phyloP scores from a whole-genome alignment of 2,329 filamentous ascomycete species.

The Ophiostoma novo-ulmi region DNA sequence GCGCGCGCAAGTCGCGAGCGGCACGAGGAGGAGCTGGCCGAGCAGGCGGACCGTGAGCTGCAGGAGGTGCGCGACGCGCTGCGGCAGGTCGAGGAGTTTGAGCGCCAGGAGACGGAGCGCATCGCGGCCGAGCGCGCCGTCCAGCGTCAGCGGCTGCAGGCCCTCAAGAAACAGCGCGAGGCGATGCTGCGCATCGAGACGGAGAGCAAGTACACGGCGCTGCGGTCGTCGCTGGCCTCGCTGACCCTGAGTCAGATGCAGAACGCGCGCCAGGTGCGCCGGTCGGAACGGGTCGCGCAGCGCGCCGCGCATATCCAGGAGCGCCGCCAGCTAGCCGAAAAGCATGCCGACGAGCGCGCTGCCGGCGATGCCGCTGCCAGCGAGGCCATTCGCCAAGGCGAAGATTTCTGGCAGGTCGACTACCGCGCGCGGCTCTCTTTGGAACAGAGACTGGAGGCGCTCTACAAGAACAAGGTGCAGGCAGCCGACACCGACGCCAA shows the following conservation, averaged over 20 bases:
- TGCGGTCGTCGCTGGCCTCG: slow-evolving; percentile 9
- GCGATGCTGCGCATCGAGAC: slow-evolving; percentile 32
- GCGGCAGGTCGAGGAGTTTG: slow-evolving; percentile 45
- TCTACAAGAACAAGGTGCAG: slow-evolving; percentile 36
- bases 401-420: slow-evolving; percentile 38
- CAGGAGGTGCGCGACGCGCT: slow-evolving; percentile 39
- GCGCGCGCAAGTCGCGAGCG: slow-evolving; percentile 30
- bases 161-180: slow-evolving; percentile 40
- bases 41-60: slow-evolving; percentile 31
- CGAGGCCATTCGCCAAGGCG: slow-evolving; percentile 33
- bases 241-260: slow-evolving; percentile 18
- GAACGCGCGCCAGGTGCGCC: slow-evolving; percentile 38
- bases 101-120: slow-evolving; percentile 41
- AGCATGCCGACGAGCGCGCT: slow-evolving; percentile 35
- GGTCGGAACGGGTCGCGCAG: slow-evolving; percentile 33
- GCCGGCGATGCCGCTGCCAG: slow-evolving; percentile 34
- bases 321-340: slow-evolving; percentile 27
- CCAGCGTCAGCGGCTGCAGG: slow-evolving; percentile 36
- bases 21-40: slow-evolving; percentile 33
- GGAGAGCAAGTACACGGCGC: slow-evolving; percentile 18
- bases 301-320: slow-evolving; percentile 25
- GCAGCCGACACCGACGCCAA: slow-evolving; percentile 22
- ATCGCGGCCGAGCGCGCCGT: slow-evolving; percentile 30
- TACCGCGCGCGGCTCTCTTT: slow-evolving; percentile 38
- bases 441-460: slow-evolving; percentile 42